Base-by-base conservation (phyloP, 805 yeast genomes). In the Metschnikowia picachoensis region DNA sequence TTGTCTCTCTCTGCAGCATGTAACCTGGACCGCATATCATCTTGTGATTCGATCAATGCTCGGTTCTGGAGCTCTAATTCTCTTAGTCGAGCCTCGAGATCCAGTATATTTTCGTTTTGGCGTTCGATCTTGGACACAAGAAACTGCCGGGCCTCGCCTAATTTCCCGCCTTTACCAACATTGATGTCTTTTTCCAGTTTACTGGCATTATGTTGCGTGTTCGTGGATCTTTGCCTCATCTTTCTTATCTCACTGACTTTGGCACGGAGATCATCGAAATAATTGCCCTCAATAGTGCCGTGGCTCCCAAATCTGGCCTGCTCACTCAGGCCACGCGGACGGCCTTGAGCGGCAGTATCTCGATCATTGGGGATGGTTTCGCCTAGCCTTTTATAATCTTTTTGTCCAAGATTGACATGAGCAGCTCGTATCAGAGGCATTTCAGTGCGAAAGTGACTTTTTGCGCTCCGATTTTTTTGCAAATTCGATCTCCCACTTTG, bases 221-320 rank as follows among this genome's bases (percentile, higher is more conserved):
- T 20, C 7, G 25, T 20, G 25, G 25, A 7, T 34, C 29, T 16
- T 20, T 38, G 35, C 31, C 25, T 44, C 6, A 14, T 6, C n/a
- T 33, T 51, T 20, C 54, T 58, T 37, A 61, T 60, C 36, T 55
- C 55, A 13, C 52, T 46, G 17, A 65, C 62, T 20, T 55, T 57
- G 30, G 55, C 59, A 37, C 55, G 55, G 30, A 66, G 49, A 28
- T 55, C 57, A 15, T 56, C 53, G 30, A 60, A 59, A 43, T 37
- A 45, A 38, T 49, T 49, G 12, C 40, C 44, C n/a, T 48, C 44
- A 11, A 12, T 32, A 12, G n/a, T 33, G n/a, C 13, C 11, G 1
- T 11, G 25, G 31, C 20, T 32, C n/a, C 20, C 37, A n/a, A 40
- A 40, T 7, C 25, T n/a, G 14, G 13, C 37, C 25, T 32, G 37